phyloP scores from a whole-genome alignment of 225 moss, liverwort and hornwort genomes.

The Pseudoscleropodium purum region DNA sequence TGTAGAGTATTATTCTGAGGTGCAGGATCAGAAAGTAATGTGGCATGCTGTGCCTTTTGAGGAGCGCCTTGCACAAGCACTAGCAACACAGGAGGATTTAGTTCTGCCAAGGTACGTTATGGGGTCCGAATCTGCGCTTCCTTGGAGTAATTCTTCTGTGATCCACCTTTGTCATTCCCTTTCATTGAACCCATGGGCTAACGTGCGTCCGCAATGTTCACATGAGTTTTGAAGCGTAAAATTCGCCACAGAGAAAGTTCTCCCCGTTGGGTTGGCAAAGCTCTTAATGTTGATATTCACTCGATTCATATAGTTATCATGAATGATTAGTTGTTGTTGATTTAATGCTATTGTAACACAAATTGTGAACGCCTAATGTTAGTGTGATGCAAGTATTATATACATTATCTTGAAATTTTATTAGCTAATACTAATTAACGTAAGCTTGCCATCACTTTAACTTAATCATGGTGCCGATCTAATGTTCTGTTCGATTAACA shows the following conservation, averaged over 20 bases:
- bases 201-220: not conserved
- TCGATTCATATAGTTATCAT: not conserved
- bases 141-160: not conserved
- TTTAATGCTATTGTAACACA: too few species aligned
- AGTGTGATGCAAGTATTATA: not conserved
- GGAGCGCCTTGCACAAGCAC: constrained; percentile 70
- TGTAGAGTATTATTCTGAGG: not conserved
- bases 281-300: not conserved
- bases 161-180: not conserved
- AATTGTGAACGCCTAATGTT: too few species aligned
- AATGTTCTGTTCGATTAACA: too few species aligned
- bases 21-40: constrained; percentile 82
- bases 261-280: not conserved
- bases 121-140: not conserved
- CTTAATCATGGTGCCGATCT: not conserved
- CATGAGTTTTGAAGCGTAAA: not conserved
- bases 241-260: too few species aligned
- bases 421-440: too few species aligned
- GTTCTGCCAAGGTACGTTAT: constrained; percentile 16
- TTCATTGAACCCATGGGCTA: not conserved
- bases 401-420: not conserved
- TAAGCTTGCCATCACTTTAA: too few species aligned
- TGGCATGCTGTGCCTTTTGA: constrained; percentile 84
- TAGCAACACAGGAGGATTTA: constrained; percentile 38
- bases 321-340: not conserved